phyloP scores from a whole-genome alignment of 305 asterid species.

The Solanum chacoense region DNA sequence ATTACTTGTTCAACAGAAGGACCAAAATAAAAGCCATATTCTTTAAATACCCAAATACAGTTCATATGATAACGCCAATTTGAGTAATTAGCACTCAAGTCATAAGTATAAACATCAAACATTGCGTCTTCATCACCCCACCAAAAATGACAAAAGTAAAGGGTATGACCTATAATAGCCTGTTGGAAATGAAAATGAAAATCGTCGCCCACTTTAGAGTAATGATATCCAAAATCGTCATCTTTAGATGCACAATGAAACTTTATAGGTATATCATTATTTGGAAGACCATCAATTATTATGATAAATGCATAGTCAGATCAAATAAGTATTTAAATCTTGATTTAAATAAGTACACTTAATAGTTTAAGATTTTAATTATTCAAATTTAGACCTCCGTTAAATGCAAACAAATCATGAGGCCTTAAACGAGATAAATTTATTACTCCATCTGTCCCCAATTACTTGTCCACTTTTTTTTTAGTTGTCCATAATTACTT shows the following conservation, averaged over 20 bases:
- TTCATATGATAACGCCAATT: too few species aligned
- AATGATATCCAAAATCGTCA: not conserved
- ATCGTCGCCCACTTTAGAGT: not conserved
- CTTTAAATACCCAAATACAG: not conserved
- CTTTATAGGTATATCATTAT: not conserved
- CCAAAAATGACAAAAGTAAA: not conserved
- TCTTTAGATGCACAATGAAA: not conserved
- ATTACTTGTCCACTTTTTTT: too few species aligned
- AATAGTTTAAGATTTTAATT: too few species aligned
- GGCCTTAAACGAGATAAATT: too few species aligned
- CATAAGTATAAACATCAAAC: not conserved
- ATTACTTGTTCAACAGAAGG: not conserved
- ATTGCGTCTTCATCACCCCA: not conserved
- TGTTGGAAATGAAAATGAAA: not conserved
- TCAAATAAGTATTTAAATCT: too few species aligned
- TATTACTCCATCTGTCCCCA: too few species aligned
- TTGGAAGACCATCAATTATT: not conserved
- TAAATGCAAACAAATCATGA: too few species aligned
- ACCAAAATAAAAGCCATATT: not conserved
- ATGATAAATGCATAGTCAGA: too few species aligned
- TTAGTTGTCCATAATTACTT: too few species aligned
- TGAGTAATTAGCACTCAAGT: not conserved
- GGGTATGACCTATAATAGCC: not conserved
- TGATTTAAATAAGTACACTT: too few species aligned
- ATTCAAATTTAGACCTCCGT: too few species aligned